phyloP scores from a whole-genome alignment of 1,284 basidiomycete genomes.

The Hemileia vastatrix region DNA sequence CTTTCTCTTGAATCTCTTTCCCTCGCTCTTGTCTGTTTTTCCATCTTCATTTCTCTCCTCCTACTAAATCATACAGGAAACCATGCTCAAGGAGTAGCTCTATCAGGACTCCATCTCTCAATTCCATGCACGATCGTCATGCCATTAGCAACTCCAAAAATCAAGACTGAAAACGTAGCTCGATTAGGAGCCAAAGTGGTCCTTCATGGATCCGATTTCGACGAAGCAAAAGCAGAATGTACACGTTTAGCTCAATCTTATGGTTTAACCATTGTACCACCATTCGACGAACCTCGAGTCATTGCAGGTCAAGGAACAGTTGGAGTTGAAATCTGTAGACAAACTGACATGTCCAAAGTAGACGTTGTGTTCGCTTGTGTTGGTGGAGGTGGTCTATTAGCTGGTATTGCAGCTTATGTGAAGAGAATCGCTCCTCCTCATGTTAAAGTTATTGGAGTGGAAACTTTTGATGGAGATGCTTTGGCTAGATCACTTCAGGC shows the following conservation, averaged over 20 bases:
- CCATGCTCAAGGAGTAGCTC: constrained; percentile 93
- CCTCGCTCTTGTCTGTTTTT: not conserved
- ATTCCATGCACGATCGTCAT: constrained; percentile 97
- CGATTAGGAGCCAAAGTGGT: constrained; percentile 89
- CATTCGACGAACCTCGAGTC: constrained; percentile 92
- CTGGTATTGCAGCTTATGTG: constrained; percentile 82
- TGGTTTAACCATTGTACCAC: constrained; percentile 81
- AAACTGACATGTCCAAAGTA: constrained; percentile 46
- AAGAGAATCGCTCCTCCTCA: constrained; percentile 83
- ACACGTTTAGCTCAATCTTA: constrained; percentile 66
- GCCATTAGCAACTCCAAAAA: constrained; percentile 85
- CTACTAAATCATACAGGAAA: constrained; percentile 57
- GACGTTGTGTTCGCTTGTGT: constrained; percentile 82
- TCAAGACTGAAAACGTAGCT: constrained; percentile 89
- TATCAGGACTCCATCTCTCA: constrained; percentile 72
- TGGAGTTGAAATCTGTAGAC: constrained; percentile 65
- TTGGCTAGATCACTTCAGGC: constrained; percentile 68
- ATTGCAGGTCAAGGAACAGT: constrained; percentile 96
- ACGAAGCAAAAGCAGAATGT: constrained; percentile 91
- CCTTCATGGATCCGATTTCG: constrained; percentile 82
- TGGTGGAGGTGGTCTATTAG: constrained; percentile 81
- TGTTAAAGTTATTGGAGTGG: constrained; percentile 74
- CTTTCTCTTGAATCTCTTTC: too few species aligned
- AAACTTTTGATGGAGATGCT: constrained; percentile 90
- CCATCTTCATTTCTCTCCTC: not conserved